Conservation (phyloP, 164 flowering plant genomes). For the Tetracentron sinense region DNA sequence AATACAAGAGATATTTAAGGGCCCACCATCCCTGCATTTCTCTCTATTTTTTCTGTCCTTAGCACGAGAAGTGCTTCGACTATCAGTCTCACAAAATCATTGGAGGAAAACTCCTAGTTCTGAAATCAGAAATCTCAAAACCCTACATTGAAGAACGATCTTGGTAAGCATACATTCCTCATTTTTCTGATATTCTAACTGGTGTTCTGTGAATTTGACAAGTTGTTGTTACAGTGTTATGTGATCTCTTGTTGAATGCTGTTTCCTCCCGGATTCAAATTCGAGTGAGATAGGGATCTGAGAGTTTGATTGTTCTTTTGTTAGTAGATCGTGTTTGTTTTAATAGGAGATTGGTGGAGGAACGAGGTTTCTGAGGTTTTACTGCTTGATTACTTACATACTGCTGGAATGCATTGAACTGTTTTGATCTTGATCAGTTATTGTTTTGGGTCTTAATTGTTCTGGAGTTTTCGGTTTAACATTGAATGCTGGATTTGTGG, state of each 20-base stretch:
- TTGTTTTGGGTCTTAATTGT: not conserved
- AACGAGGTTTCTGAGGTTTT: conserved; percentile 4
- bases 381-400: not conserved
- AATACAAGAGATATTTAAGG: no score
- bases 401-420: no score
- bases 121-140: conserved; percentile 12
- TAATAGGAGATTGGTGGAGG: conserved; percentile 1
- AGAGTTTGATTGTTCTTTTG: not conserved
- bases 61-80: not conserved
- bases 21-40: no score
- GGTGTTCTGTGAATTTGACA: not conserved
- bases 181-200: not conserved
- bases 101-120: conserved; percentile 18
- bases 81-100: not conserved
- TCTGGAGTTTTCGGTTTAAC: not conserved
- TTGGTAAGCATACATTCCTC: conserved; percentile 9
- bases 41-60: conserved; percentile 10
- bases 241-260: not conserved
- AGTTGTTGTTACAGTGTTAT: no score
- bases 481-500: not conserved
- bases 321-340: conserved; percentile 6
- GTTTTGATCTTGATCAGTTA: not conserved
- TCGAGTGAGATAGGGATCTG: conserved; percentile 1
- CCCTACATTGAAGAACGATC: conserved; percentile 17
- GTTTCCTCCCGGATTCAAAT: not conserved